phyloP scores from a whole-genome alignment of 2,329 filamentous ascomycete species.

The Aureobasidium leucospermi region DNA sequence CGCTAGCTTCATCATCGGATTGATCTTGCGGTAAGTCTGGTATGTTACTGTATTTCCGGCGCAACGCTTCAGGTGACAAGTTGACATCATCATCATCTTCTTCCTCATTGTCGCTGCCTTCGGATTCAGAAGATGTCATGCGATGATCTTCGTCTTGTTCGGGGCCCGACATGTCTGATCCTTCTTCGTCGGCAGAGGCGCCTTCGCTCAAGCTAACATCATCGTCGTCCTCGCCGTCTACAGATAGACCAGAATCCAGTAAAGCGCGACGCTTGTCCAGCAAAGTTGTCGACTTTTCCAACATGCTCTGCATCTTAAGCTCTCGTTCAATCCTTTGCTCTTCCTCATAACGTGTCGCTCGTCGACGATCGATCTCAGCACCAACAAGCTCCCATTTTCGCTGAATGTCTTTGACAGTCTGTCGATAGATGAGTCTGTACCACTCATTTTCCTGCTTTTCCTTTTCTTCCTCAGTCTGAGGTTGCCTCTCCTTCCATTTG shows the following conservation, averaged over 20 bases:
- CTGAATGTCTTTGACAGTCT: slow-evolving; percentile 58
- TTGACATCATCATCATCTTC: slow-evolving; percentile 53
- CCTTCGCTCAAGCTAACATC: slow-evolving; percentile 40
- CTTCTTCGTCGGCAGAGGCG: slow-evolving; percentile 20
- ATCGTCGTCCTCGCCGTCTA: slow-evolving; percentile 24
- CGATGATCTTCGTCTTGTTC: slow-evolving; percentile 40
- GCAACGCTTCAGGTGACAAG: slow-evolving; percentile 62
- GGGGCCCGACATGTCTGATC: slow-evolving; percentile 31
- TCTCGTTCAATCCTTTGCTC: slow-evolving; percentile 49
- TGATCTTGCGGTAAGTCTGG: slow-evolving; percentile 35
- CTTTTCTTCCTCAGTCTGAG: slow-evolving; percentile 72
- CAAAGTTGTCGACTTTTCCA: slow-evolving; percentile 63
- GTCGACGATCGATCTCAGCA: slow-evolving; percentile 50
- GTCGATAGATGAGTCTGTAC: slow-evolving; percentile 61
- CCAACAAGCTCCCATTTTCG: slow-evolving; percentile 54
- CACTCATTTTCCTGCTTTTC: slow-evolving; percentile 65
- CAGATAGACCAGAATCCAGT: slow-evolving; percentile 7
- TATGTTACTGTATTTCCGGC: slow-evolving; percentile 60
- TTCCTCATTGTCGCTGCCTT: slow-evolving; percentile 49
- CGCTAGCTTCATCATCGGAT: slow-evolving; percentile 23
- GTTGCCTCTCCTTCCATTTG: slow-evolving; percentile 65
- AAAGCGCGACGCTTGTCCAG: slow-evolving; percentile 50
- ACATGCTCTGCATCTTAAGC: slow-evolving; percentile 65
- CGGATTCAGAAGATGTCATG: slow-evolving; percentile 56
- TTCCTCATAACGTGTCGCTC: slow-evolving; percentile 52